Evolutionary conservation across 208 protist genomes (phyloP), one percentile per base, ranked within the genome.

Genomic region (Leishmania tropica): DNA sequence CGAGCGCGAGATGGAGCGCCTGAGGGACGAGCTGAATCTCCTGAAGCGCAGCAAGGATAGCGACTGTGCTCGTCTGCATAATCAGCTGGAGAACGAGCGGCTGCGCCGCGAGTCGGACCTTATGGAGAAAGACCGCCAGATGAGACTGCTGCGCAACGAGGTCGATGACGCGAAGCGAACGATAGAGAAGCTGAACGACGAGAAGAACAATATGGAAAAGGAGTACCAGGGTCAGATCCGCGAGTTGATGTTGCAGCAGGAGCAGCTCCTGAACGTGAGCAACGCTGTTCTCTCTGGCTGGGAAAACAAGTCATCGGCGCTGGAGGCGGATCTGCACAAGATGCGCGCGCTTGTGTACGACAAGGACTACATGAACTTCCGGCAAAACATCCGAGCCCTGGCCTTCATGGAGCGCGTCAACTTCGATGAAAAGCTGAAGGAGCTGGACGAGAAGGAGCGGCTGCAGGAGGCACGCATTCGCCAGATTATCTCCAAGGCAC

Each of bases 341-440:
- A 84, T 97, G 67, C 92, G 90, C 0, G 84, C 81, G 0, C 68
- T 94, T 8, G 71, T 97, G 17, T 89, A 94, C 83, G 90, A 90
- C 78, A 82, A 93, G 80, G 92, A 97, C 74, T 93, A 94, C 83
- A 83, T 95, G 56, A 91, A 87, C 81, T 88, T 90, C 76, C 89
- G 90, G 3, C 81, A 89, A 51, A 90, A 88, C 47, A 88, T 93
- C 54, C 92, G 90, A 21, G 89, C 94, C 2, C 79, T 85, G 79
- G 86, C 85, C 42, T 90, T 93, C 75, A 76, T 75, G 62, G 86
- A 94, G 80, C 86, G 85, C 15, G 84, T 82, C 6, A 85, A 95
- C 85, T 91, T 92, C 75, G 87, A 87, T n/a, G 81, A 90, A 64
- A 89, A 92, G 60, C 67, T 95, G n/a, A 83, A 90, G 77, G 87